Evolutionary conservation across 179 eudicot species (phyloP), one percentile per base, ranked within the genome.

Genomic region (Sideroxylon spinosum): DNA sequence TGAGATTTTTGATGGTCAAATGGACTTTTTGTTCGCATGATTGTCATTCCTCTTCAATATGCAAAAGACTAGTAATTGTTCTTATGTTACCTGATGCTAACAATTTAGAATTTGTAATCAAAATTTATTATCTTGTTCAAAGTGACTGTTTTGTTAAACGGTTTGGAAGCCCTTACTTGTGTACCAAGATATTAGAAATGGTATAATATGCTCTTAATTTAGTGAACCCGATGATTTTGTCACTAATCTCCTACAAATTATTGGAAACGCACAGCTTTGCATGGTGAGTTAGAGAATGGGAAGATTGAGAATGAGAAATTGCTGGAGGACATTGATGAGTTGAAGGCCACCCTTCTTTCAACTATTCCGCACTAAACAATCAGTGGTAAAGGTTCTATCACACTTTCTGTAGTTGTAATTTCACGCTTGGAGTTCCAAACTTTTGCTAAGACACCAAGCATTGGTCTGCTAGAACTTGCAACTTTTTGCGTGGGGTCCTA

Each of bases 241-340:
- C 32, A 65, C 53, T 65, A 44, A 63, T 52, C 25, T 69, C 16
- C 49, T 80, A 37, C 49, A 48, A 61, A n/a, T 76, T 57, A 8
- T 57, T 19, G 48, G 56, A 12, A 67, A 79, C 2, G 25, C 80
- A 81, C 87, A 88, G 91, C 76, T 65, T 76, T 90, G 78, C 84
- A 78, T 65, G 80, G 85, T 70, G 89, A 88, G 81, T 79, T 86
- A 65, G 80, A 86, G 80, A 79, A 70, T 29, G 74, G 83, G 73
- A 84, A 79, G 73, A 72, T 85, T 20, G 88, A 90, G 79, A 84
- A 88, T 75, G 84, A 87, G 59, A 86, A 86, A 72, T 46, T 90
- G 78, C 76, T 86, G 19, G 71, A 81, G 84, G 86, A 90, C 60
- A 88, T 90, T 20, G 81, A 83, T 72, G 90, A 84, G 71, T 81